Base-by-base conservation (phyloP, 1,284 basidiomycete species). In the Athelia sp. region DNA sequence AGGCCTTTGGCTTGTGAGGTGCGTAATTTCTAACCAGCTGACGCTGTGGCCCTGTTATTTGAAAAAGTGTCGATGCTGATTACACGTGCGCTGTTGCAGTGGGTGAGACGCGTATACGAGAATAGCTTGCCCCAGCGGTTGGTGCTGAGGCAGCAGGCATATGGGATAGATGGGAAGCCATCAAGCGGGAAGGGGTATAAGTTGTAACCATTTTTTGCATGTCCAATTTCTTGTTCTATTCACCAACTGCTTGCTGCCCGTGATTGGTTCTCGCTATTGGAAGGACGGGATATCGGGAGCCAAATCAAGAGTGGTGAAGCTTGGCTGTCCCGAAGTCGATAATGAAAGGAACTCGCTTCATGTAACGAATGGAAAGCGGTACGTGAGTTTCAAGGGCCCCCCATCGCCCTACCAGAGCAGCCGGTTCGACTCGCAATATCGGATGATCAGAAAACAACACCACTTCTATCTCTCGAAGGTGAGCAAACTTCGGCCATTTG, bases 241-340 rank as follows among this genome's bases (percentile, higher is more conserved):
- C 13, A 29, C 26, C 4, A 29, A 29, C 13, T 29, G 4, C 26
- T 13, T 29, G n/a, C 26, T 29, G 13, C 26, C 6, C 26, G 26
- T 29, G 26, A n/a, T n/a, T n/a, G n/a, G n/a, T n/a, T n/a, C n/a
- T n/a, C n/a, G n/a, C n/a, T n/a, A n/a, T n/a, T 13, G 13, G 26
- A 13, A 29, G 13, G 26, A 29, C 13, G 26, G 26, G 26, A 13
- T 13, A 29, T 29, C 13, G 26, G 26, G 13, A 29, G 4, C 26
- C 13, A 4, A 29, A 13, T 29, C 26, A 6, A 21, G 70, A 67
- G 17, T 67, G 62, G 49, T 78, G 78, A 1, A 73, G 76, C 4
- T 75, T 69, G 35, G 78, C 62, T 49, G 83, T 64, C 1, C 77
- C 81, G 50, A 83, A 74, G 56, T 29, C 13, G 13, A 13, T 13